Base-by-base conservation (phyloP, 768 basidiomycete genomes). In the Leccinum arenicola region DNA sequence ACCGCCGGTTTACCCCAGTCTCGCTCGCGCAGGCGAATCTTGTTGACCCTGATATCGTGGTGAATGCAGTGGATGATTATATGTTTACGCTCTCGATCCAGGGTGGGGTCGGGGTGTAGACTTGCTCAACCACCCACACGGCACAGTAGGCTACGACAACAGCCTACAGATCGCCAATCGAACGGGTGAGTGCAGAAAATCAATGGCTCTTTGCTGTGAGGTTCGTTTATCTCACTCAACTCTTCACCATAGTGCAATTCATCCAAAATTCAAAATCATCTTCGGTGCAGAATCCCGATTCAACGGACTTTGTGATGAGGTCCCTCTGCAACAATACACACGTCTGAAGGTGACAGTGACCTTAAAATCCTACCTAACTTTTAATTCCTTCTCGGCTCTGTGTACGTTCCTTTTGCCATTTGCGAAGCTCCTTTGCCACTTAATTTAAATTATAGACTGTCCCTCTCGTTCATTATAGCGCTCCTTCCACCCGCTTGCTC, bases 91-190 rank as follows among this genome's bases (percentile, higher is more conserved):
- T 85, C 5, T 82, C 82, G 4, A 83, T 82, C 2, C 68, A 70
- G 49, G 79, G 80, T 12, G 84, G 83, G 0, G 84, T 85, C 5
- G 83, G 79, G 1, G 73, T 78, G 1, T 85, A 81, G 80, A 80
- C 83, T 6, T 85, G 84, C 72, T 86, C 1, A 84, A 85, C 55
- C 83, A 85, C 67, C 83, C 83, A 0, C 70, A 74, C 0, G 81
- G 81, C 17, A 84, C 82, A 0, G 71, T 84, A 1, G 84, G 84
- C 9, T 60, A 68, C 64, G 21, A 54, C 59, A 6, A 83, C 78
- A 0, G 75, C 25, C 25, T 27, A 27, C 25, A 27, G 74, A 75
- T 77, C 17, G 79, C 25, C 25, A 27, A 81, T 51, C 78, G 78
- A 17, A 84, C 78, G 14, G 64, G 84, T 84, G 66, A 65, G 80